Evolutionary conservation across 805 yeast genomes (phyloP).

Genomic region (Wickerhamomyces hampshirensis): DNA sequence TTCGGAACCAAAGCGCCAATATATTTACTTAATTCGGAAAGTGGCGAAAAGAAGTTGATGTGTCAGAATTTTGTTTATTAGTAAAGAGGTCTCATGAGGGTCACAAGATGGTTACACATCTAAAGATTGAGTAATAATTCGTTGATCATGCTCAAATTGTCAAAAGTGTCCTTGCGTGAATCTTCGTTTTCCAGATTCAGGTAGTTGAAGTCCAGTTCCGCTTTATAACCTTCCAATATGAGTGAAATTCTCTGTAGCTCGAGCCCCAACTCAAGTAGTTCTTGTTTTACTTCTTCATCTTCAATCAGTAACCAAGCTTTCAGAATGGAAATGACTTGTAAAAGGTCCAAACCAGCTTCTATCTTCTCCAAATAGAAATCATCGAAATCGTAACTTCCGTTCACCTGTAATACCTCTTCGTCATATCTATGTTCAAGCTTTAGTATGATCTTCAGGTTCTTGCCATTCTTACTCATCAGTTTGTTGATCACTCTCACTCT

Average conservation of each 20-base stretch:
- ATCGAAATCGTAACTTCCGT: constrained; percentile 9
- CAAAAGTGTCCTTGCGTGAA: constrained; percentile 2
- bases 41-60: too few relatives aligned
- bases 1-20: too few relatives aligned
- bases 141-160: constrained; percentile 6
- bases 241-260: neutral
- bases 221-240: constrained; percentile 7
- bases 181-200: constrained; percentile 5
- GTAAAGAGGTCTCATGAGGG: too few relatives aligned
- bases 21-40: too few relatives aligned
- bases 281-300: constrained; percentile 12
- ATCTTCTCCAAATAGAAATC: constrained; percentile 16
- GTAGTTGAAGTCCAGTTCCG: constrained; percentile 12
- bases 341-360: constrained; percentile 14
- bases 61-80: too few relatives aligned
- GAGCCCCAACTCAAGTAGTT: constrained; percentile 4
- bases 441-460: constrained; percentile 10
- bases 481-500: constrained; percentile 21
- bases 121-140: constrained; percentile 5
- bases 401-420: constrained; percentile 1
- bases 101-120: neutral
- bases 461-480: constrained; percentile 10
- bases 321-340: constrained; percentile 15
- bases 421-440: constrained; percentile 3
- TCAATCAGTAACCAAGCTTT: constrained; percentile 19